Conservation (phyloP, 2,329 filamentous ascomycete genomes). For the Aspergillus calidoustus region DNA sequence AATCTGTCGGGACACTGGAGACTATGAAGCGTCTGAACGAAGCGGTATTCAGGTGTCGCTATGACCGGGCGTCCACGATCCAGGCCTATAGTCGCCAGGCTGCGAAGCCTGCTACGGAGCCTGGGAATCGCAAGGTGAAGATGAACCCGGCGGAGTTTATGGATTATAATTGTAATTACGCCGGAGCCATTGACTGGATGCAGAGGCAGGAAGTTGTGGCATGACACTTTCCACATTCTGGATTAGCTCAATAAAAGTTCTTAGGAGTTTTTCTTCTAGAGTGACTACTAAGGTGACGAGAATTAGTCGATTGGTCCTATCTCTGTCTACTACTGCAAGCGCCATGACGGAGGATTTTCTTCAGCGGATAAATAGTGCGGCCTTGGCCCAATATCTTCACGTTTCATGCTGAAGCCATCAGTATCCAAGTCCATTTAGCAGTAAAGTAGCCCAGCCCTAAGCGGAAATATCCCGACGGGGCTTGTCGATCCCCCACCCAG, state of each 20-base stretch:
- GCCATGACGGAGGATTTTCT: not conserved
- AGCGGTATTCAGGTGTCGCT: slow-evolving; percentile 35
- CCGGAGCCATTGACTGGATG: slow-evolving; percentile 31
- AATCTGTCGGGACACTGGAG: not conserved
- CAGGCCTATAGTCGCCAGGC: slow-evolving; percentile 51
- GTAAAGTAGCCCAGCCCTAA: not conserved
- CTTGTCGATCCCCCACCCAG: not conserved
- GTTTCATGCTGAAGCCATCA: not conserved
- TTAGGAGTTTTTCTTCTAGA: too few relatives aligned
- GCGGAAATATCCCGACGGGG: not conserved
- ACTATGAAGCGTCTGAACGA: slow-evolving; percentile 22
- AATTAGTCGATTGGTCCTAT: too few relatives aligned
- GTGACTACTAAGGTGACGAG: too few relatives aligned
- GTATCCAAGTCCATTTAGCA: not conserved
- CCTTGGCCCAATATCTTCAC: not conserved
- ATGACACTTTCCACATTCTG: not conserved
- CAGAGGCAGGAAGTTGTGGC: not conserved
- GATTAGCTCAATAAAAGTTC: not conserved
- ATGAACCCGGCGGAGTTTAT: slow-evolving; percentile 12
- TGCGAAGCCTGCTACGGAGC: slow-evolving; percentile 44
- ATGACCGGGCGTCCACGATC: slow-evolving; percentile 47
- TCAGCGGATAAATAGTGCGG: not conserved
- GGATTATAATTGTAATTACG: slow-evolving; percentile 29
- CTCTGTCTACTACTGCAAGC: not conserved
- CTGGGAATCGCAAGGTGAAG: slow-evolving; percentile 28